These are phyloP conservation scores for Amyloporia xantha DNA, from an alignment of 768 basidiomycete genomes.

Conservation along the genomic window DNA sequence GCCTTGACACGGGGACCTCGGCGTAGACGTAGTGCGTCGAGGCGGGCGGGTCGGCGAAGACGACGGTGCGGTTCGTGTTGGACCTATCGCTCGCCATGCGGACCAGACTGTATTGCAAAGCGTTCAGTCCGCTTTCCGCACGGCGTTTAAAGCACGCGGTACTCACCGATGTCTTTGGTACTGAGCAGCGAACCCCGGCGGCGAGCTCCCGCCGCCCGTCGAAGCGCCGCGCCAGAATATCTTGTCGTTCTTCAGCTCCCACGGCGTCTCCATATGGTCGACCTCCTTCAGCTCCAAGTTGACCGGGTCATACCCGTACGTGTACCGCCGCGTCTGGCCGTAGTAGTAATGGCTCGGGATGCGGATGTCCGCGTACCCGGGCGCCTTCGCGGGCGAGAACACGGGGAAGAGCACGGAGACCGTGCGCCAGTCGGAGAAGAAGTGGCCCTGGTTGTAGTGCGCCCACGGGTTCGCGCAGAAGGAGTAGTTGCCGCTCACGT, in stretches of 20 bases:
- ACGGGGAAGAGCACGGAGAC: slow-evolving; percentile 88
- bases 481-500: slow-evolving; percentile 60
- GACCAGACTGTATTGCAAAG: slow-evolving; percentile 46
- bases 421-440: slow-evolving; percentile 95
- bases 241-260: slow-evolving; percentile 82
- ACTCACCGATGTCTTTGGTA: slow-evolving; percentile 82
- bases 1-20: slow-evolving; percentile 44
- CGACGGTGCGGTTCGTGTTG: slow-evolving; percentile 49
- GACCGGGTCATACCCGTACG: slow-evolving; percentile 85
- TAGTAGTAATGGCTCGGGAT: slow-evolving; percentile 98
- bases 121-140: background rate
- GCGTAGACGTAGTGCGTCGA: slow-evolving; percentile 55
- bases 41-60: slow-evolving; percentile 60
- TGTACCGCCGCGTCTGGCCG: slow-evolving; percentile 71
- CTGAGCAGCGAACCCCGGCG: slow-evolving; percentile 71
- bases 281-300: slow-evolving; percentile 66
- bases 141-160: slow-evolving; percentile 5
- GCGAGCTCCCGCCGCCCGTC: slow-evolving; percentile 88
- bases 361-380: slow-evolving; percentile 83
- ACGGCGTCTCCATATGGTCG: slow-evolving; percentile 81
- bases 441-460: slow-evolving; percentile 87
- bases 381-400: slow-evolving; percentile 85
- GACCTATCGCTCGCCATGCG: slow-evolving; percentile 65
- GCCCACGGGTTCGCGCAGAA: slow-evolving; percentile 81
- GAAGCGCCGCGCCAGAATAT: slow-evolving; percentile 96